These are phyloP conservation scores for Fusarium equiseti DNA, from an alignment of 2,329 filamentous ascomycete genomes.

Conservation along the genomic window DNA sequence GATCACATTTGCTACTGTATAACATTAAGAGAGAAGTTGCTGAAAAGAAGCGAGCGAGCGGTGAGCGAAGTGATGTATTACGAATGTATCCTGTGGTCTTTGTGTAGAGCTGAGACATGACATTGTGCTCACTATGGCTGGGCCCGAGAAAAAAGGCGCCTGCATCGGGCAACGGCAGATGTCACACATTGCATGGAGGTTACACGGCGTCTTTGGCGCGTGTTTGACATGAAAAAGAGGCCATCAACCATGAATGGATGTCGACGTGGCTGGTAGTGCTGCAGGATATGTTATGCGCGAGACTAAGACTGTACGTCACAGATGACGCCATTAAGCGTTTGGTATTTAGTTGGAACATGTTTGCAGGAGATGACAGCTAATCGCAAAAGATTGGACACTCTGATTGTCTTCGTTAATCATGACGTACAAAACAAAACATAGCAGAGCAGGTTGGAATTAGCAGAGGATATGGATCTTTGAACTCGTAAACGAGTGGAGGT, in stretches of 20 bases:
- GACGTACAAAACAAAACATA: conserved; percentile 33
- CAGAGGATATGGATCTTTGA: background rate
- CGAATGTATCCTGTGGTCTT: background rate
- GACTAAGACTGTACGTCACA: conserved; percentile 30
- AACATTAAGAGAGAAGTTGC: background rate
- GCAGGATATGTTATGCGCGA: conserved; percentile 14
- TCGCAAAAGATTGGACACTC: background rate
- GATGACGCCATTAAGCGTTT: conserved; percentile 5
- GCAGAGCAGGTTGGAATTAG: conserved; percentile 7
- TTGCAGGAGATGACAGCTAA: background rate
- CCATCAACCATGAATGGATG: conserved; percentile 11
- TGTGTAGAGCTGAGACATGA: conserved; percentile 24
- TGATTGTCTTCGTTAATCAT: background rate
- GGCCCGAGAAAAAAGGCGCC: conserved; percentile 25
- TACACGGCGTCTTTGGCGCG: conserved; percentile 6
- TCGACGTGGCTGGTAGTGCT: conserved; percentile 34
- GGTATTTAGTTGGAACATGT: background rate
- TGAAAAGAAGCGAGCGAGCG: conserved; percentile 11
- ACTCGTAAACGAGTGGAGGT: conserved; percentile 18
- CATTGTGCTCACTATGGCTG: conserved; percentile 7
- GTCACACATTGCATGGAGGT: conserved; percentile 11
- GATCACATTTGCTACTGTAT: conserved; percentile 8
- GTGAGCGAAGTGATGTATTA: conserved; percentile 36
- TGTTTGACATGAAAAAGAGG: conserved; percentile 19
- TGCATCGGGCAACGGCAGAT: conserved; percentile 17